These are phyloP conservation scores for Globisporangium viniferum DNA, from an alignment of 352 stramenopile genomes.

Conservation along the genomic window DNA sequence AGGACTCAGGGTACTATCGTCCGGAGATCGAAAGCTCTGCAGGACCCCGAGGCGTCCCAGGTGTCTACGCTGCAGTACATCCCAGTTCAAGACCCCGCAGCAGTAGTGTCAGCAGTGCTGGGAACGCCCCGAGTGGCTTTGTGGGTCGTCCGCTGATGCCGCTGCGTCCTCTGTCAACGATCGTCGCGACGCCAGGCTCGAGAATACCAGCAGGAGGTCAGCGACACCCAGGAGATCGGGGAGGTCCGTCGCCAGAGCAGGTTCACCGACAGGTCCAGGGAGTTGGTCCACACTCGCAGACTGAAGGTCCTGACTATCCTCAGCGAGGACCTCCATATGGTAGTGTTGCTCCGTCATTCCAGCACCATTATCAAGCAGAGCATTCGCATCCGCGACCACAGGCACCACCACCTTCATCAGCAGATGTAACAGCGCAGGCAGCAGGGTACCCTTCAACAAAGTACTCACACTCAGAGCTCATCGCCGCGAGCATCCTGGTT, in stretches of 20 bases:
- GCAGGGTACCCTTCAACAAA: background rate
- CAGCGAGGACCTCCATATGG: background rate
- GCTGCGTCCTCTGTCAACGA: slow-evolving; percentile 9
- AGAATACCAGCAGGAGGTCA: slow-evolving; percentile 2
- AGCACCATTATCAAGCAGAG: background rate
- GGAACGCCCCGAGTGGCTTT: background rate
- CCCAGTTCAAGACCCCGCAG: background rate
- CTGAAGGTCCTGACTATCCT: background rate
- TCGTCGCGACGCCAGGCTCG: slow-evolving; percentile 4
- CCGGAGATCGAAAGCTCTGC: background rate
- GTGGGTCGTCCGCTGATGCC: background rate
- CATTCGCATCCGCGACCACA: background rate
- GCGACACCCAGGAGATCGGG: background rate
- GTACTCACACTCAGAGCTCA: slow-evolving; percentile 16
- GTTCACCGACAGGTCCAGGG: background rate
- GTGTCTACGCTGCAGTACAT: background rate
- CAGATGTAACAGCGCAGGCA: background rate
- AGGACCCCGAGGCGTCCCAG: background rate
- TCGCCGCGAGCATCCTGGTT: slow-evolving; percentile 11
- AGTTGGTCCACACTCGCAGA: background rate
- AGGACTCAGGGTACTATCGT: background rate
- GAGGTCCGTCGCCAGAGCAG: background rate
- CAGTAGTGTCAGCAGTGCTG: background rate
- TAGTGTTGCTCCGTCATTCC: background rate
- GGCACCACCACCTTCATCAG: background rate